Evolutionary conservation across 768 basidiomycete species (phyloP).

Genomic region (Hortiboletus campestris): DNA sequence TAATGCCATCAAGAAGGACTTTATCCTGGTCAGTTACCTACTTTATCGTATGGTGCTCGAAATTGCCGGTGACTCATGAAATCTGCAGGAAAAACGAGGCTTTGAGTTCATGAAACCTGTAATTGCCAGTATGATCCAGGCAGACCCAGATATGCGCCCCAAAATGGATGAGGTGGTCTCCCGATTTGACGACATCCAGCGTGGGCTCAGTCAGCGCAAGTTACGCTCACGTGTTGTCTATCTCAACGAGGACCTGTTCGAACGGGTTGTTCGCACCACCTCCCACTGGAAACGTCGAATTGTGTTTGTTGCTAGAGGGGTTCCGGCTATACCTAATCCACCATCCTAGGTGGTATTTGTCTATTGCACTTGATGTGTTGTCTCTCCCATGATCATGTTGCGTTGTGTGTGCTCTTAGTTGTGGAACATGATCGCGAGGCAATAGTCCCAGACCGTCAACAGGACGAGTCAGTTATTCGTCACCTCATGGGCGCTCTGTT

Average conservation of each 20-base stretch:
- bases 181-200: conserved; percentile 12
- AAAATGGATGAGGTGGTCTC: conserved; percentile 36
- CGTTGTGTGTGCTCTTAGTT: too few species aligned
- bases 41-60: conserved; percentile 16
- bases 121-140: conserved; percentile 35
- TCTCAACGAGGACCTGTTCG: conserved; percentile 10
- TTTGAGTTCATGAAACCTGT: conserved; percentile 35
- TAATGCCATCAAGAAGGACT: neutral
- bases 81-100: neutral
- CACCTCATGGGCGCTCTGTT: too few species aligned
- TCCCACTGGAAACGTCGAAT: conserved; percentile 28
- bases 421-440: too few species aligned
- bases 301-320: conserved; percentile 6
- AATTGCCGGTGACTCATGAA: neutral
- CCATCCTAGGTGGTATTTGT: neutral
- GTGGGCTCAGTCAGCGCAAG: conserved; percentile 5
- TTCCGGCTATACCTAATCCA: conserved; percentile 16
- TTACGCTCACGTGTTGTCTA: conserved; percentile 30
- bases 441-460: too few species aligned
- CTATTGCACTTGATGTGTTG: too few species aligned
- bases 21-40: neutral
- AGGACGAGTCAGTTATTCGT: too few species aligned
- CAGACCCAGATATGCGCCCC: conserved; percentile 35
- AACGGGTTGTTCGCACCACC: conserved; percentile 6
- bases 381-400: neutral